Evolutionary conservation across 2,329 filamentous ascomycete species (phyloP).

Genomic region (Penicillium rolfsii): DNA sequence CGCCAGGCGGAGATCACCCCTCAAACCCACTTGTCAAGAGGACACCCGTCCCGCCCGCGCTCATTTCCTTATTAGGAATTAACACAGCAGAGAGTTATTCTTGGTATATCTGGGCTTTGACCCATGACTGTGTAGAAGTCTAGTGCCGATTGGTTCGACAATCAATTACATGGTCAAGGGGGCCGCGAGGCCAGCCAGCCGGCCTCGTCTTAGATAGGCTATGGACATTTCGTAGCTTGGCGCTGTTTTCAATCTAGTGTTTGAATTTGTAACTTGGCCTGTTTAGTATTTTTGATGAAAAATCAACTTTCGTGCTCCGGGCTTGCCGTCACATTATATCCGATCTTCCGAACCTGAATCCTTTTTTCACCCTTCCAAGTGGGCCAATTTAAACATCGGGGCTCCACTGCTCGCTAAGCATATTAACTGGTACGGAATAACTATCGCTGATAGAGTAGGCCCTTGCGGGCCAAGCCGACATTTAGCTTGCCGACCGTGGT

Average conservation of each 20-base stretch:
- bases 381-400: slow-evolving; percentile 15
- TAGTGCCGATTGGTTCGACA: background rate
- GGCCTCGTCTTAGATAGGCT: slow-evolving; percentile 1
- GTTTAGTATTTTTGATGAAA: background rate
- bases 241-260: background rate
- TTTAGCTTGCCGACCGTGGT: slow-evolving; percentile 25
- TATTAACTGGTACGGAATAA: slow-evolving; percentile 15
- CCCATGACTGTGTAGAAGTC: background rate
- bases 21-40: slow-evolving; percentile 14
- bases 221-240: background rate
- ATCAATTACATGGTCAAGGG: background rate
- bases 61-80: slow-evolving; percentile 20
- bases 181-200: background rate
- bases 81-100: slow-evolving; percentile 2
- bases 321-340: slow-evolving; percentile 16
- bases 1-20: slow-evolving; percentile 11
- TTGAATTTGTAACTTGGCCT: background rate
- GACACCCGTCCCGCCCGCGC: slow-evolving; percentile 16
- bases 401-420: slow-evolving; percentile 31
- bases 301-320: background rate
- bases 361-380: slow-evolving; percentile 18
- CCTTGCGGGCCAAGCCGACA: slow-evolving; percentile 31
- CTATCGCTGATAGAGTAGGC: slow-evolving; percentile 13
- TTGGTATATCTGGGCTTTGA: slow-evolving; percentile 1
- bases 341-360: slow-evolving; percentile 26